phyloP scores from a whole-genome alignment of 1,139 yeast species.

The Blastobotrys petasosporus region DNA sequence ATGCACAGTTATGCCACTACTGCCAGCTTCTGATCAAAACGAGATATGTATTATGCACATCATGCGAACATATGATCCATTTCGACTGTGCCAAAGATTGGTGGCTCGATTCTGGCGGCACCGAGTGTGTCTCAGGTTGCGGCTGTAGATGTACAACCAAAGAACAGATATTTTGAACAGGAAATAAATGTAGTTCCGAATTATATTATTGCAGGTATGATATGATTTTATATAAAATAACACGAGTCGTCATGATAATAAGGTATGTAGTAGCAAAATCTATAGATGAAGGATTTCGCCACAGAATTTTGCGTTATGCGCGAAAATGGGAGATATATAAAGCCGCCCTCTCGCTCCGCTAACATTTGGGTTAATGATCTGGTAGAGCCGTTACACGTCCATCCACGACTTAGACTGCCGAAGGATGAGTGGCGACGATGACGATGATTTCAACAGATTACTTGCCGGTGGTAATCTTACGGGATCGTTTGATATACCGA shows the following conservation, averaged over 20 bases:
- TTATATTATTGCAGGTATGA: too few relatives aligned
- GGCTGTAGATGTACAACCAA: slow-evolving; percentile 47
- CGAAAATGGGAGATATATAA: too few relatives aligned
- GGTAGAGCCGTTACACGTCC: background rate
- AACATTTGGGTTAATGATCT: background rate
- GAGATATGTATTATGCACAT: slow-evolving; percentile 60
- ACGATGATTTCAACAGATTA: slow-evolving; percentile 17
- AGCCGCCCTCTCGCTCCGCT: too few relatives aligned
- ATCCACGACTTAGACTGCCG: too few relatives aligned
- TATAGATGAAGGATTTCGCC: too few relatives aligned
- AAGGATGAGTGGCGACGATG: slow-evolving; percentile 7
- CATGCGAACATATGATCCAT: slow-evolving; percentile 76
- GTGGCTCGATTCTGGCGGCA: slow-evolving; percentile 53
- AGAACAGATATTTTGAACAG: background rate
- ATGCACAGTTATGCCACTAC: slow-evolving; percentile 41
- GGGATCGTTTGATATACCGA: slow-evolving; percentile 18
- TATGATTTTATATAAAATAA: too few relatives aligned
- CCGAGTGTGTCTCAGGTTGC: slow-evolving; percentile 84
- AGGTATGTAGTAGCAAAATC: too few relatives aligned
- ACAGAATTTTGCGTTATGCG: too few relatives aligned
- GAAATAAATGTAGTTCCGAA: too few relatives aligned
- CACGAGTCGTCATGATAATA: too few relatives aligned
- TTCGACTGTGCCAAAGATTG: slow-evolving; percentile 72
- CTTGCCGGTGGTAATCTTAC: slow-evolving; percentile 12
- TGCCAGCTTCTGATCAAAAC: slow-evolving; percentile 60